Evolutionary conservation across 495 filamentous ascomycete species (phyloP), one percentile per base, ranked within the genome.

Genomic region (Hyaloscypha hepaticicola): DNA sequence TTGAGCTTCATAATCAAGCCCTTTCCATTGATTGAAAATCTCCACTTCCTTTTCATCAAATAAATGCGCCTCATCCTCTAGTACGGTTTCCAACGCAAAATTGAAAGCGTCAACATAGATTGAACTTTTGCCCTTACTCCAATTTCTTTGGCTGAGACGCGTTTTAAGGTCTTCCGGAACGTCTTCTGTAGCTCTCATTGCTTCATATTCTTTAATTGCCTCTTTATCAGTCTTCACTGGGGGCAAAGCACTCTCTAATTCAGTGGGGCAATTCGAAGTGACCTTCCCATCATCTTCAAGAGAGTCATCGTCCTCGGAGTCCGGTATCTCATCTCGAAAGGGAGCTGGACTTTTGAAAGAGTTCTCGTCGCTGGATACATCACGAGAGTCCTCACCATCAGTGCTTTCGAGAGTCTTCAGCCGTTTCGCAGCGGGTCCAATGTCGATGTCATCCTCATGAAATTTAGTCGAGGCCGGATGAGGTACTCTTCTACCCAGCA

Each of bases 101-200:
- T 97, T 96, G 82, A 99, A 99, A 22, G 94, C 95, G 75, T 99
- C 94, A 19, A 97, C 92, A 69, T 99, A 99, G 60, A 99, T 93
- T 5, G 95, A 98, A 69, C 88, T 96, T 51, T 77, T 79, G 7
- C 80, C 81, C 50, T 70, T 75, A 4, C 77, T 76, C 83, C 82
- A 82, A 34, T 71, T 72, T 29, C 77, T 75, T 38, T 72, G 72
- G 27, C 76, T 69, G 2, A 78, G 65, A 33, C 77, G 72, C 8
- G 75, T 48, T 63, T 66, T 60, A 22, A 72, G 27, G 16, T 66
- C 62, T 12, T 62, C 57, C 24, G 70, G 60, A 41, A 67, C 6
- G 33, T 77, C 73, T 33, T 83, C 72, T 19, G 74, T 76, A 50
- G 78, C 77, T 29, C 77, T 72, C 63, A 80, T 75, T 0, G 78